A percentile compares a stretch with the other conserved stretches of the same genome.
These are phyloP conservation scores for Microcyclosporella mali DNA, from an alignment of 2,329 filamentous ascomycete species.

Conservation along the genomic window DNA sequence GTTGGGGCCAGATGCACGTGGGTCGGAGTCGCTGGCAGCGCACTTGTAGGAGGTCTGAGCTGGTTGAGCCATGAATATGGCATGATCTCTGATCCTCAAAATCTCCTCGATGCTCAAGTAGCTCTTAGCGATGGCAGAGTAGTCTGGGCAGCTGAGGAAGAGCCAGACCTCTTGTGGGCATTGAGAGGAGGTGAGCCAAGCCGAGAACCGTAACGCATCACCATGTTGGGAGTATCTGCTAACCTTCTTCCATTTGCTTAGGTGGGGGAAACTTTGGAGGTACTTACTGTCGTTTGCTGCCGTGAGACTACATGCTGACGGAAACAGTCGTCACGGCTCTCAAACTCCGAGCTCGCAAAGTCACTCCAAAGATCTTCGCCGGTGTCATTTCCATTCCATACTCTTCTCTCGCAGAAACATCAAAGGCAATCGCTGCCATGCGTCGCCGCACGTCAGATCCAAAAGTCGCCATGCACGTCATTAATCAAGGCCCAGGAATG, in stretches of 20 bases:
- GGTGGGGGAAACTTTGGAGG: constrained; percentile 33
- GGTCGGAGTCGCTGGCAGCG: constrained; percentile 37
- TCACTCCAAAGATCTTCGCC: constrained; percentile 24
- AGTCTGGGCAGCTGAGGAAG: constrained; percentile 33
- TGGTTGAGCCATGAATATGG: constrained; percentile 38
- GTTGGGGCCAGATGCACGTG: constrained; percentile 34
- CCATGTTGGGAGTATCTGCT: too few species aligned
- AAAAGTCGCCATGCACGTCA: constrained; percentile 28
- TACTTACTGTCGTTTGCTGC: not conserved
- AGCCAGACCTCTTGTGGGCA: constrained; percentile 39
- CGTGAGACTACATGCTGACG: not conserved
- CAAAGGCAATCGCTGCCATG: constrained; percentile 23
- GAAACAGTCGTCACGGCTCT: constrained; percentile 23
- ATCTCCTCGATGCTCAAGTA: constrained; percentile 37
- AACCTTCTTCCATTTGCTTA: too few species aligned
- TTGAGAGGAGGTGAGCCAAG: constrained; percentile 39
- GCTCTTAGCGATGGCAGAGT: constrained; percentile 34
- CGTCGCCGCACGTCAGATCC: constrained; percentile 22
- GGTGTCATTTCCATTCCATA: constrained; percentile 21
- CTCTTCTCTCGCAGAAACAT: constrained; percentile 16
- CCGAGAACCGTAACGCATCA: too few species aligned
- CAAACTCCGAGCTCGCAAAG: constrained; percentile 26
- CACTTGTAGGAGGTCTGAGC: constrained; percentile 35
- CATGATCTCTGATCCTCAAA: constrained; percentile 36
- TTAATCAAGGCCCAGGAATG: constrained; percentile 23